A percentile compares a stretch with the other conserved stretches of the same genome.
phyloP scores from a whole-genome alignment of 345 rosid genomes.

The Acer campestre region DNA sequence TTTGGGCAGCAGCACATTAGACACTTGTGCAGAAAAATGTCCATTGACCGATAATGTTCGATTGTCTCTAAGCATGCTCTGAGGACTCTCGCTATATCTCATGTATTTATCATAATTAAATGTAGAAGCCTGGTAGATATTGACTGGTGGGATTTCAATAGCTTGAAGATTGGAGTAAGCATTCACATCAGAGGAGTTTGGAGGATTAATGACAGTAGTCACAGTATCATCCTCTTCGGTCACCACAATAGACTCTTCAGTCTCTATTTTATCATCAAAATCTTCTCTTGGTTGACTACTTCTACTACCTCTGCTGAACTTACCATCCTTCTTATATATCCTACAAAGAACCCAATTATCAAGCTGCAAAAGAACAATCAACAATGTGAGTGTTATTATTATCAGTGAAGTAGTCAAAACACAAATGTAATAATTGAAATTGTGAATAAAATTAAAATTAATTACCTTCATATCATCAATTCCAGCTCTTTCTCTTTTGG shows the following conservation, averaged over 20 bases:
- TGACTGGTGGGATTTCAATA: no score
- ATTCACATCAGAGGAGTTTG: not conserved
- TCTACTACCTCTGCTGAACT: not conserved
- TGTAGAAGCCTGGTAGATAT: no score
- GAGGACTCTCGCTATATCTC: no score
- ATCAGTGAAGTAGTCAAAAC: not conserved
- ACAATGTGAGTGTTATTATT: not conserved
- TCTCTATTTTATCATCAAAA: not conserved
- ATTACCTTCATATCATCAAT: slow-evolving; percentile 21
- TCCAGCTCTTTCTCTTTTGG: not conserved
- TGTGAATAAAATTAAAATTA: no score
- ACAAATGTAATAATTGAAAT: not conserved
- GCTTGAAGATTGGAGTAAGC: not conserved
- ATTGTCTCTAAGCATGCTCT: no score
- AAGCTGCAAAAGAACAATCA: slow-evolving; percentile 16
- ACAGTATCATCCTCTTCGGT: no score
- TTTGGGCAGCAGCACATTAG: no score
- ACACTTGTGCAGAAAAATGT: no score
- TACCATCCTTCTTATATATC: slow-evolving; percentile 19
- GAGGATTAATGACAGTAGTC: no score
- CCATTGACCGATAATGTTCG: no score
- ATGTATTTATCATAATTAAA: no score
- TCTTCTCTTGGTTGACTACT: not conserved
- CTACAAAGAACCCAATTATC: slow-evolving; percentile 32
- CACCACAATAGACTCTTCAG: no score